phyloP scores from a whole-genome alignment of 371 early-diverging fungal species.

The Syncephalastrum monosporum region DNA sequence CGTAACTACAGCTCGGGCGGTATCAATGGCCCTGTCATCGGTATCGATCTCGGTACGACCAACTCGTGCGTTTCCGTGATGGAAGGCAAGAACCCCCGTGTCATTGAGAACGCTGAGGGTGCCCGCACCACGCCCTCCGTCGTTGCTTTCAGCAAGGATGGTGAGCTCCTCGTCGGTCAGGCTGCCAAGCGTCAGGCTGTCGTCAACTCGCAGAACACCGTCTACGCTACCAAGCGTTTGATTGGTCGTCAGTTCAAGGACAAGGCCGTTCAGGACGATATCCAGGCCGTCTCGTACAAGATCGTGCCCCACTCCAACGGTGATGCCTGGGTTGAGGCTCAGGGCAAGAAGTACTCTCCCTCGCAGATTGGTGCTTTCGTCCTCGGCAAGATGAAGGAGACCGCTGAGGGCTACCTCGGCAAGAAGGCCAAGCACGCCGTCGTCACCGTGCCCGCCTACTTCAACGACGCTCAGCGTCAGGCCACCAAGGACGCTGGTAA shows the following conservation, averaged over 20 bases:
- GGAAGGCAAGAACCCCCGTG: constrained; percentile 95
- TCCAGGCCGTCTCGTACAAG: constrained; percentile 87
- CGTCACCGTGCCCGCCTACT: constrained; percentile 87
- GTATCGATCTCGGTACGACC: constrained; percentile 99
- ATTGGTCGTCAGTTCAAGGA: constrained; percentile 95
- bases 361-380: constrained; percentile 94
- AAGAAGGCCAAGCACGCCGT: constrained; percentile 91
- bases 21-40: constrained; percentile 91
- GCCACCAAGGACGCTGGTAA: constrained; percentile 99
- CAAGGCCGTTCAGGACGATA: constrained; percentile 80
- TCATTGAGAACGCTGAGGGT: constrained; percentile 97
- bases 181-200: constrained; percentile 97
- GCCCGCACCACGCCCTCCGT: constrained; percentile 98
- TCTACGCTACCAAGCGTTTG: constrained; percentile 94
- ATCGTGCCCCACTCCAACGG: constrained; percentile 88
- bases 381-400: constrained; percentile 90
- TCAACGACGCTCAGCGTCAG: constrained; percentile 97
- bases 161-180: constrained; percentile 93
- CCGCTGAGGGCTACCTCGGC: constrained; percentile 84
- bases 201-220: constrained; percentile 90
- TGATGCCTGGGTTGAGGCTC: constrained; percentile 92
- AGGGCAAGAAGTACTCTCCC: constrained; percentile 93
- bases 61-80: constrained; percentile 98
- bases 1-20: constrained; percentile 63
- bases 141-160: constrained; percentile 92